Base-by-base conservation (phyloP, 805 yeast species). In the Millerozyma acaciae region DNA sequence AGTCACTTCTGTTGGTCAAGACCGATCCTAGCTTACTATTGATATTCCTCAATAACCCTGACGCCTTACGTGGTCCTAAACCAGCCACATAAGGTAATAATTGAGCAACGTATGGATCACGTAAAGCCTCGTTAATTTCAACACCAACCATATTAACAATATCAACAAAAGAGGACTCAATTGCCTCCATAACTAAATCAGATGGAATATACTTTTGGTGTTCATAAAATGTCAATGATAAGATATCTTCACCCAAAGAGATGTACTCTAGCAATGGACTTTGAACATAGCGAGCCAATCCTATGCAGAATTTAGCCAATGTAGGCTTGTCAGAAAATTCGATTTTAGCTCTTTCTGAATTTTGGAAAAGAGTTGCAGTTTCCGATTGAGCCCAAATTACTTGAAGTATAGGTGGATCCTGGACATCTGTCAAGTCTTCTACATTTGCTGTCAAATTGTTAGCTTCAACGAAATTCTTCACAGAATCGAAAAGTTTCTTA, bases 41-140 rank as follows among this genome's bases (percentile, higher is more conserved):
- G 42, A 93, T 78, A 26, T 84, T 85, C 56, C 88, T 84, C 27
- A 90, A 53, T 39, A 93, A 70, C 29, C 95, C 95, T 17, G 84
- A 73, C 0, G 97, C 90, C 58, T 93, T 93, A 65, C 98, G 80
- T 32, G 95, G 95, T 26, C 99, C 99, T 39, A 93, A 70, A 16
- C 99, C 99, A 6, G 94, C 77, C 32, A 93, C 76, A 52, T 75
- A 93, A 19, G 79, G 93, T 40, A 93, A 65, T 33, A 78, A 59
- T 21, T 76, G 74, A 3, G 95, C 85, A 39, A 77, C 60, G 49
- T 86, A 84, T 1, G 78, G 67, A 35, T 84, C 84, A 38, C 87
- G 68, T 5, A 87, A 80, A 6, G 96, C 95, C 42, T 82, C 89
- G 49, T 93, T 90, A 49, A 93, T 80, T 45, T 90, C 96, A 17